Base-by-base conservation (phyloP, 148 eudicot species). In the Cornus kousa region DNA sequence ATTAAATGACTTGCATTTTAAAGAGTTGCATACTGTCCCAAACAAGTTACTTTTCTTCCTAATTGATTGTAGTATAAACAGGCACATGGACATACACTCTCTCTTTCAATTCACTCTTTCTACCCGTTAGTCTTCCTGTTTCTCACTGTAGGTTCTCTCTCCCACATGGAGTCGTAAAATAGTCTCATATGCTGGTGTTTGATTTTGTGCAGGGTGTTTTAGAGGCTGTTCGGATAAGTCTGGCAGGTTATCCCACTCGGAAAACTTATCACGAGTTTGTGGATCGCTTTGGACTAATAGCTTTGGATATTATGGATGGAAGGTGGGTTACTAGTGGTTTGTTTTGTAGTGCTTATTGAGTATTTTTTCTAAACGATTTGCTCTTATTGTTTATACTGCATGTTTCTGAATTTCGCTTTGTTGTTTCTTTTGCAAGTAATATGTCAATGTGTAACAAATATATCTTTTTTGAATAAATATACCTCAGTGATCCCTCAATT, bases 161-260 rank as follows among this genome's bases (percentile, higher is more conserved):
- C 66, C 66, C 9, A n/a, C 23, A 62, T 1, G 23, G 19, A 62
- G 14, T 39, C 69, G 71, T 67, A 55, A 11, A 55, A 5, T 22
- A 57, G 68, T 31, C 28, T 16, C 59, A 24, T 37, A 72, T 72
- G 6, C 8, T 39, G 5, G 60, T 81, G 33, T 60, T 62, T 81
- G 53, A 39, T 33, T 79, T 68, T 72, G 19, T 87, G 87, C 85
- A 93, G 99, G 98, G 99, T 79, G 99, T 96, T 67, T 81, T 96
- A 77, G 99, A 96, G 87, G 99, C 99, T 40, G 91, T 93, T 75
- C 90, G 98, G 74, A 96, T 96, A 83, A 96, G 99, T 88, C 82
- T 93, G 77, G 99, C 99, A 72, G 99, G 99, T 77, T 96, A 93
- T 85, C 99, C 99, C 66, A 96, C 99, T 71, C 85, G 98, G 81